Evolutionary conservation across 306 rosid genomes (phyloP).

Genomic region (Lathyrus oleraceus): DNA sequence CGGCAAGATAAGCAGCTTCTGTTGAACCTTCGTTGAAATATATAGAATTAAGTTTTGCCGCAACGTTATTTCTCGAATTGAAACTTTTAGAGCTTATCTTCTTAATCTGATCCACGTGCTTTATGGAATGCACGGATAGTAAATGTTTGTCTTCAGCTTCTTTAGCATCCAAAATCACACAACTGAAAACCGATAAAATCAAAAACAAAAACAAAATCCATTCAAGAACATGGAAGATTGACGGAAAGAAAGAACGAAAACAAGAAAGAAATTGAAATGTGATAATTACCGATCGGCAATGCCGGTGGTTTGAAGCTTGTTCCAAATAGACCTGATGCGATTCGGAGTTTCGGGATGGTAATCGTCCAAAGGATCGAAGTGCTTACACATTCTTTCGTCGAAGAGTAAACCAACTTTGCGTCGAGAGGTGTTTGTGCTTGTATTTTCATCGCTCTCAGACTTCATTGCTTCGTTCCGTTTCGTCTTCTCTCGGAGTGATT

Average conservation of each 20-base stretch:
- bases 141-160: constrained; percentile 71
- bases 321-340: constrained; percentile 76
- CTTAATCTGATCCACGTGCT: constrained; percentile 65
- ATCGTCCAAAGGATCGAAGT: constrained; percentile 46
- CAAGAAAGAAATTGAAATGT: background rate
- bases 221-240: background rate
- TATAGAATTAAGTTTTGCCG: constrained; percentile 56
- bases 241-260: background rate
- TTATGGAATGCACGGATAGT: constrained; percentile 57
- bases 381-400: constrained; percentile 86
- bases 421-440: background rate
- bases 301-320: constrained; percentile 56
- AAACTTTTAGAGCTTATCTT: constrained; percentile 62
- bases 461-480: constrained; percentile 16
- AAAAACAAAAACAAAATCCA: background rate
- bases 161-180: constrained; percentile 74
- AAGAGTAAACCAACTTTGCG: constrained; percentile 71
- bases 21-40: constrained; percentile 86
- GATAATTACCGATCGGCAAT: constrained; percentile 54
- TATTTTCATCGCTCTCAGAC: background rate
- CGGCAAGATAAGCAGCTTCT: constrained; percentile 88
- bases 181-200: constrained; percentile 51
- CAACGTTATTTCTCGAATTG: constrained; percentile 51
- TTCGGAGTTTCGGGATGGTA: constrained; percentile 80
- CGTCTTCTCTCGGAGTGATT: background rate